Evolutionary conservation across 805 yeast species (phyloP), one percentile per base, ranked within the genome.

Genomic region (Kluyveromyces dobzhanskii): DNA sequence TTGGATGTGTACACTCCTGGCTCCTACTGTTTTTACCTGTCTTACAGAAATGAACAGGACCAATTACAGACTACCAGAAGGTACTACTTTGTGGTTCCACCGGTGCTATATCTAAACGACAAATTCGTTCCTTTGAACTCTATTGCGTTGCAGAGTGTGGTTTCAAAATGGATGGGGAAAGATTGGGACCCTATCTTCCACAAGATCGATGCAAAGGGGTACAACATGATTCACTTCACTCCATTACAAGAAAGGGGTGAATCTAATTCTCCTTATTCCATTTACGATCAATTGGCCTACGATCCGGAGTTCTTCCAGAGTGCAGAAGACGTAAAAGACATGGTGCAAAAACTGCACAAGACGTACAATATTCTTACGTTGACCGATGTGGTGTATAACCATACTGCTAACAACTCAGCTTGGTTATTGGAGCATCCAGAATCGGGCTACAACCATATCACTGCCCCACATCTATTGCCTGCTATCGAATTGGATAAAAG

Each of bases 161-260:
- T 90, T 3, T 85, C 96, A 29, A 90, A 90, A 64, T 86, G 96
- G 90, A 75, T 88, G 64, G 96, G 97, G 2, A 71, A 75, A 2
- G 59, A 60, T 36, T 90, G 97, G 97, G 75, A 75, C 41, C 56
- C 62, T 1, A 65, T 83, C 41, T 83, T 90, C 42, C 56, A 59
- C 1, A 72, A 73, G 33, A 72, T 90, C 32, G 62, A 79, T 12
- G 56, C 62, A 7, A 92, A 92, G 60, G 88, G 92, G 16, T 90
- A 90, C 66, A 92, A 92, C 60, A 85, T 90, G 96, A 68, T 92
- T 32, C 98, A 90, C 65, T 90, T 90, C 59, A 88, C 97, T 4
- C 98, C 98, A 0, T 67, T 90, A 49, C 96, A 90, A 61, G 65
- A 78, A 46, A 71, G 97, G 40, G 98, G 98, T 25, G 81, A 71